Evolutionary conservation across 2,329 filamentous ascomycete genomes (phyloP), one percentile per base, ranked within the genome.

Genomic region (Curvularia lunata): DNA sequence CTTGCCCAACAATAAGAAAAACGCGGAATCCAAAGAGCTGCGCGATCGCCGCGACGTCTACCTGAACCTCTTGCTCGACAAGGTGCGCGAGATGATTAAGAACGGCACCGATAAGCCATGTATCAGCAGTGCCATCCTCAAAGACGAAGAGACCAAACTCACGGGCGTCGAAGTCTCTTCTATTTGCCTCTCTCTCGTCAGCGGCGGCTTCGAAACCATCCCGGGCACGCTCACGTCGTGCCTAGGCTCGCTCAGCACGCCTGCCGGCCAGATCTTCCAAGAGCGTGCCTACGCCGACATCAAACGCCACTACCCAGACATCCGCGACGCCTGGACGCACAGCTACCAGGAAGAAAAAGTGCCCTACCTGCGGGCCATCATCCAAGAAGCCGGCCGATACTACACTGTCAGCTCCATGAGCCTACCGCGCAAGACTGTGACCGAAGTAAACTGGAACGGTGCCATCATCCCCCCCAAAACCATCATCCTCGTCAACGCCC

Each of bases 321-420:
- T 85, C 65, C 80, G 80, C 63, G 73, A 82, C 48, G 81, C 82
- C 0, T 85, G 83, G 83, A 70, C 67, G 5, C 72, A 69, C 9
- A 77, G 74, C 32, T 81, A 78, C 45, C 71, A 78, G 12, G 78
- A 79, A n/a, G 82, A 84, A 55, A 79, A 80, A 52, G 72, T 84
- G 1, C 82, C 82, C 0, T 84, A 84, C 49, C 52, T 80, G 47
- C 77, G 76, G 37, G 77, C 78, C 4, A 82, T 85, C 50, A 76
- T 84, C 38, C 83, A 83, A 55, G 83, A 85, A 68, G 82, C 82
- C 0, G 81, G 77, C 0, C 71, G 83, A 12, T 85, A 82, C 62
- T 85, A 85, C 61, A 84, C 82, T 0, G 82, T 85, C 23, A 81
- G 78, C 59, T 75, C 80, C 3, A 84, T 85, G 82, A 81, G 78